Percentiles rank a stretch among this genome's conserved stretches.
phyloP scores from a whole-genome alignment of 1,284 basidiomycete genomes.

The Xanthoconium separans region DNA sequence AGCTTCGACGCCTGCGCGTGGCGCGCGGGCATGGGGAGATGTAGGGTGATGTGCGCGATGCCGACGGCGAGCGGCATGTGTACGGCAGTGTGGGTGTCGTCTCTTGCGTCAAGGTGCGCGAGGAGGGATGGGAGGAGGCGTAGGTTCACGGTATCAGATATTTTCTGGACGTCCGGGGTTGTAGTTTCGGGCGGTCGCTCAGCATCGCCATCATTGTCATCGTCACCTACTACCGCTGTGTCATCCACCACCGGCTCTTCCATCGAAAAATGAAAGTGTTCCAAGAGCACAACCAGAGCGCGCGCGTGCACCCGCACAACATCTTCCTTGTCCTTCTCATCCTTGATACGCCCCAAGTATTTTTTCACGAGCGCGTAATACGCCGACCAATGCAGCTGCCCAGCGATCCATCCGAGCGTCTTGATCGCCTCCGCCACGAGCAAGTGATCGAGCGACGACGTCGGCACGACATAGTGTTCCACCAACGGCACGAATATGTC shows the following conservation, averaged over 20 bases:
- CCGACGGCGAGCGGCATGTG: slow-evolving; percentile 90
- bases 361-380: slow-evolving; percentile 84
- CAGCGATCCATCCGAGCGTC: slow-evolving; percentile 75
- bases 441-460: slow-evolving; percentile 81
- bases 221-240: slow-evolving; percentile 29
- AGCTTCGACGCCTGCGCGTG: slow-evolving; percentile 71
- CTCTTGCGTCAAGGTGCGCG: slow-evolving; percentile 77
- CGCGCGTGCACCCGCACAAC: slow-evolving; percentile 86
- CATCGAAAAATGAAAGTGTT: slow-evolving; percentile 92
- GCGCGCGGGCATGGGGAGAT: slow-evolving; percentile 66
- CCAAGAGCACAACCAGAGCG: slow-evolving; percentile 81
- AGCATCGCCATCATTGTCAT: slow-evolving; percentile 13
- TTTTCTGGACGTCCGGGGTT: slow-evolving; percentile 38
- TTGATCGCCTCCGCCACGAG: slow-evolving; percentile 89
- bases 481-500: slow-evolving; percentile 90
- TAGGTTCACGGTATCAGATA: slow-evolving; percentile 77
- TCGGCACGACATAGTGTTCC: slow-evolving; percentile 75
- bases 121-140: slow-evolving; percentile 78
- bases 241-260: slow-evolving; percentile 48
- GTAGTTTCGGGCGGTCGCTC: slow-evolving; percentile 25
- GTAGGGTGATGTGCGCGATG: slow-evolving; percentile 81
- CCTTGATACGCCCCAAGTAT: slow-evolving; percentile 74
- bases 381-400: slow-evolving; percentile 78
- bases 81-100: slow-evolving; percentile 81
- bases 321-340: slow-evolving; percentile 52